Conservation (phyloP, 1,139 yeast genomes). For the Candida sp. region DNA sequence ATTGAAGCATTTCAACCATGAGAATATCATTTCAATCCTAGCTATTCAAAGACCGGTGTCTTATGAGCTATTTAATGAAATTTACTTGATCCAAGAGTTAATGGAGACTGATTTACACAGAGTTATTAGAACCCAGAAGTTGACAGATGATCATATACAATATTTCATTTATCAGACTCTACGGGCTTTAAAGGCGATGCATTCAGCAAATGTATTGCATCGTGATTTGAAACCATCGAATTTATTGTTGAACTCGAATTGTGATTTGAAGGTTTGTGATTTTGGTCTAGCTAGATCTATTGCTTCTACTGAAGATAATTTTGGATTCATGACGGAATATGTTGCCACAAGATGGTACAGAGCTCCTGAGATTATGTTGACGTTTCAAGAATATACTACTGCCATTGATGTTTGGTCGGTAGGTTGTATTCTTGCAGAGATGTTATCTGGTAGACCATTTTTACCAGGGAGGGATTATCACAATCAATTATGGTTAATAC, state of each 20-base stretch:
- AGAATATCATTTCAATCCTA: constrained; percentile 35
- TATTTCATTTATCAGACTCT: constrained; percentile 64
- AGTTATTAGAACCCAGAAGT: constrained; percentile 49
- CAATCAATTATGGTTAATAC: constrained; percentile 59
- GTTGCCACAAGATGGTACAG: constrained; percentile 83
- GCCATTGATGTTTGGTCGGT: constrained; percentile 80
- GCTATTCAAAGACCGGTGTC: constrained; percentile 37
- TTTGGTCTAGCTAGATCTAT: constrained; percentile 50
- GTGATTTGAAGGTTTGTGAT: constrained; percentile 49
- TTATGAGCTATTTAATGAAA: constrained; percentile 51
- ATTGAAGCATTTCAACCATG: constrained; percentile 33
- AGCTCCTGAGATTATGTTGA: constrained; percentile 76
- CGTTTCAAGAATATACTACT: constrained; percentile 64
- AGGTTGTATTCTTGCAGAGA: constrained; percentile 72
- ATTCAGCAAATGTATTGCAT: constrained; percentile 50
- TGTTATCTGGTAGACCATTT: constrained; percentile 59
- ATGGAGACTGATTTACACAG: constrained; percentile 69
- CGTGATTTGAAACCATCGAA: constrained; percentile 40
- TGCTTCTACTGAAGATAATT: constrained; percentile 31
- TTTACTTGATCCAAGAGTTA: constrained; percentile 65
- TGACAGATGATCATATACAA: constrained; percentile 65
- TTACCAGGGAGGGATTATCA: constrained; percentile 81
- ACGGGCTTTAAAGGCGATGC: constrained; percentile 61
- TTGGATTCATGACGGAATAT: constrained; percentile 57
- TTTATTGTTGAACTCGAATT: constrained; percentile 29